These are phyloP conservation scores for Xylaria arbuscula DNA, from an alignment of 2,329 filamentous ascomycete species.

Conservation along the genomic window DNA sequence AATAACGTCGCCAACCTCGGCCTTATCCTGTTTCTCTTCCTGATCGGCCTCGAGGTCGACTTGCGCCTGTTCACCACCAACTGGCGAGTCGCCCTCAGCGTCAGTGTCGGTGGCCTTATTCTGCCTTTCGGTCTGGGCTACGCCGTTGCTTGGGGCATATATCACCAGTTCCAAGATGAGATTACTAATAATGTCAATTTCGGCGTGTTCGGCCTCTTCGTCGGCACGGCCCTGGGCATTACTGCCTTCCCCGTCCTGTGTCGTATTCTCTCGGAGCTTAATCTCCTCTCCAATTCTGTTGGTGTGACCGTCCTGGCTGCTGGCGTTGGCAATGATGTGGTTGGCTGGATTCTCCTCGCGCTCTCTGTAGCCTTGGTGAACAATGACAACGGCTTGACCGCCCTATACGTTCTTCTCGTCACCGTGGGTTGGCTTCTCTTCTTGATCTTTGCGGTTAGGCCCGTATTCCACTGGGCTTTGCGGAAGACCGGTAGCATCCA, in stretches of 20 bases:
- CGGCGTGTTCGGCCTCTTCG: constrained; percentile 72
- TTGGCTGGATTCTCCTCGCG: constrained; percentile 90
- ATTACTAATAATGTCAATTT: constrained; percentile 50
- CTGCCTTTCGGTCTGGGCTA: constrained; percentile 78
- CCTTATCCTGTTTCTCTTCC: constrained; percentile 77
- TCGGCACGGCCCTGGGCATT: constrained; percentile 93
- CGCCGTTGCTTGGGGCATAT: constrained; percentile 77
- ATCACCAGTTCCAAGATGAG: constrained; percentile 67
- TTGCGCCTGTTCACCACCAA: constrained; percentile 74
- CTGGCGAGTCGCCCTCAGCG: constrained; percentile 75
- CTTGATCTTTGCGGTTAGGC: constrained; percentile 77
- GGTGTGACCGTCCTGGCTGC: constrained; percentile 92
- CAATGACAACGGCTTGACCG: constrained; percentile 81
- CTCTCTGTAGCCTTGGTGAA: constrained; percentile 95
- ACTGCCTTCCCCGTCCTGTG: constrained; percentile 93
- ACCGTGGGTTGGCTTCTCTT: constrained; percentile 81
- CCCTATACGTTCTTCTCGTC: constrained; percentile 84
- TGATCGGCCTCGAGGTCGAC: constrained; percentile 81
- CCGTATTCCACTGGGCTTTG: constrained; percentile 79
- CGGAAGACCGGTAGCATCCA: constrained; percentile 80
- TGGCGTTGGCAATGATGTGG: constrained; percentile 91
- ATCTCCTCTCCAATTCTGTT: constrained; percentile 83
- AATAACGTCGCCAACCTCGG: constrained; percentile 78
- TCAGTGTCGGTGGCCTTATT: constrained; percentile 76
- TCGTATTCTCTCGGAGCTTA: constrained; percentile 90